Evolutionary conservation across 805 yeast genomes (phyloP).

Genomic region (Kodamaea kaohsiungensis): DNA sequence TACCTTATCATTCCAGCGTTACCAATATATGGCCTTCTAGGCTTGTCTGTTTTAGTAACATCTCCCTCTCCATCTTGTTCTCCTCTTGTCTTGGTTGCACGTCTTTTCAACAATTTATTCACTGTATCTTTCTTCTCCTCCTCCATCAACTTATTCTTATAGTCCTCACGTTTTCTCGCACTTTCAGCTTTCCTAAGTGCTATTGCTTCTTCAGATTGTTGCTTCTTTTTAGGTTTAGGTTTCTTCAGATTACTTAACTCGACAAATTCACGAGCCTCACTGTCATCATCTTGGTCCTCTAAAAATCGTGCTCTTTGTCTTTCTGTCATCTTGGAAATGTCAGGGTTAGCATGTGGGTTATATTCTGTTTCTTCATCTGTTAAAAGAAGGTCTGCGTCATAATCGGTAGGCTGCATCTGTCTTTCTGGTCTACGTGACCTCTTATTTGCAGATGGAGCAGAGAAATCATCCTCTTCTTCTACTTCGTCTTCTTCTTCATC

Average conservation of each 20-base stretch:
- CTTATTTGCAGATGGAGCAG: not conserved
- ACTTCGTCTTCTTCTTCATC: constrained; percentile 33
- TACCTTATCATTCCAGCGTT: constrained; percentile 51
- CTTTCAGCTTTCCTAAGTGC: constrained; percentile 81
- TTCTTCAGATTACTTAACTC: constrained; percentile 40
- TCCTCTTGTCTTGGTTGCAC: constrained; percentile 72
- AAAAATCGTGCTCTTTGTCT: constrained; percentile 51
- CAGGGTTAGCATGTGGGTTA: constrained; percentile 42
- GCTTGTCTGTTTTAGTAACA: constrained; percentile 24
- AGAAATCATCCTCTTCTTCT: constrained; percentile 14
- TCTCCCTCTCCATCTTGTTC: constrained; percentile 31
- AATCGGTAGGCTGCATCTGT: constrained; percentile 28
- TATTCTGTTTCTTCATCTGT: constrained; percentile 47
- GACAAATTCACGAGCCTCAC: constrained; percentile 17
- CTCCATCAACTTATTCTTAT: constrained; percentile 77
- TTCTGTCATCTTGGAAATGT: constrained; percentile 53
- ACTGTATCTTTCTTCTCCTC: constrained; percentile 93
- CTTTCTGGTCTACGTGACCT: constrained; percentile 13
- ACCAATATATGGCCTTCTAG: constrained; percentile 42
- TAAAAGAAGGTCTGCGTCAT: constrained; percentile 36
- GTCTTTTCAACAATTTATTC: constrained; percentile 78
- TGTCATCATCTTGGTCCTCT: constrained; percentile 28
- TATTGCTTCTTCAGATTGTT: constrained; percentile 79
- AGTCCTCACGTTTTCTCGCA: constrained; percentile 84
- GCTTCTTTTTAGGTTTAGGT: constrained; percentile 46